Conservation (phyloP, 192 early-diverging fungal genomes). For the Coemansia biformis region DNA sequence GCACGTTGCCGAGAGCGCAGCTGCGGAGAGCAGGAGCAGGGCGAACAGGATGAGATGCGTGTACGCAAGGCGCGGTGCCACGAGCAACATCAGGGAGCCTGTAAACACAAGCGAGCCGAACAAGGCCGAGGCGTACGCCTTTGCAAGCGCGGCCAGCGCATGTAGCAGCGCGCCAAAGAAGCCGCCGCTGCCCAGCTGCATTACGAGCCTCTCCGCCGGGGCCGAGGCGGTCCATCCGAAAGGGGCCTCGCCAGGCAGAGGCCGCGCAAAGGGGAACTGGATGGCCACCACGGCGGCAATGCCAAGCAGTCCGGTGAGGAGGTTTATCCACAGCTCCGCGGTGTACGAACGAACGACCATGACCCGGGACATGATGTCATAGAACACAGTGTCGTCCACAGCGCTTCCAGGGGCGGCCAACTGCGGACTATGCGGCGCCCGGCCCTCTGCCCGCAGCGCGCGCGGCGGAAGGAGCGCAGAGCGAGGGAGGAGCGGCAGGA, state of each 20-base stretch:
- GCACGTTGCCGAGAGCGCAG: slow-evolving; percentile 19
- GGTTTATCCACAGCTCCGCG: slow-evolving; percentile 25
- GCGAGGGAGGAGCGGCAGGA: slow-evolving; percentile 23
- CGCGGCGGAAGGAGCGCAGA: slow-evolving; percentile 25
- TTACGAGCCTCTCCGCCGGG: slow-evolving; percentile 21
- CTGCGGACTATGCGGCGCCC: no score
- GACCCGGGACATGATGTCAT: slow-evolving; percentile 30
- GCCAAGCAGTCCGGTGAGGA: slow-evolving; percentile 23
- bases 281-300: slow-evolving; percentile 15
- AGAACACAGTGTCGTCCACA: slow-evolving; percentile 34
- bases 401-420: no score
- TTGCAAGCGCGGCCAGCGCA: slow-evolving; percentile 11
- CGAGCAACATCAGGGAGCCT: slow-evolving; percentile 22
- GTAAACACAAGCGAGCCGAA: slow-evolving; percentile 27
- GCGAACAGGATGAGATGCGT: slow-evolving; percentile 23
- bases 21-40: slow-evolving; percentile 31
- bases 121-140: slow-evolving; percentile 18
- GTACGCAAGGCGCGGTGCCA: slow-evolving; percentile 42
- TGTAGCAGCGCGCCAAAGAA: slow-evolving; percentile 30
- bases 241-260: slow-evolving; percentile 12
- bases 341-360: slow-evolving; percentile 47
- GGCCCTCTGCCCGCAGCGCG: slow-evolving; percentile 2
- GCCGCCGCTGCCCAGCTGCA: slow-evolving; percentile 39
- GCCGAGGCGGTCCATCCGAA: background rate
- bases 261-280: slow-evolving; percentile 38